phyloP scores from a whole-genome alignment of 306 rosid genomes.

The Vigna angularis region DNA sequence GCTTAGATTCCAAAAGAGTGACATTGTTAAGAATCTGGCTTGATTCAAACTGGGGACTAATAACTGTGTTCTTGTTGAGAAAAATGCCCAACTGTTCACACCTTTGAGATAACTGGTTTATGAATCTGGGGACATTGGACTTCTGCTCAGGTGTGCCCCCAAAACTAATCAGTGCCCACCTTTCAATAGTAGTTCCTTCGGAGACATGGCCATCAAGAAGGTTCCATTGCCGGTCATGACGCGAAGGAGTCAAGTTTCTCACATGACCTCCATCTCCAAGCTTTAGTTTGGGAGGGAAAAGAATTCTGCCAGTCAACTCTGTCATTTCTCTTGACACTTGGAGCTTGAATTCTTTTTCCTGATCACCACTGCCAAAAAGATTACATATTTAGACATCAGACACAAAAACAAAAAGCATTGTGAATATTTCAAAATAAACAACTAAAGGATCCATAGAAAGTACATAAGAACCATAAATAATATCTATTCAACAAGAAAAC shows the following conservation, averaged over 20 bases:
- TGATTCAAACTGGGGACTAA: constrained; percentile 81
- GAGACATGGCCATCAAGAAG: constrained; percentile 84
- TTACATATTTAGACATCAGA: constrained; percentile 38
- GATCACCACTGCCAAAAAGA: constrained; percentile 71
- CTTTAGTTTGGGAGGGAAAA: constrained; percentile 93
- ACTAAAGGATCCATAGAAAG: constrained; percentile 38
- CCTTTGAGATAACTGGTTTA: constrained; percentile 78
- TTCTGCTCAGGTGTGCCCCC: constrained; percentile 89
- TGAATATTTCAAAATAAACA: neutral
- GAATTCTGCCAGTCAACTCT: constrained; percentile 82
- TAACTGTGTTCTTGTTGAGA: constrained; percentile 74
- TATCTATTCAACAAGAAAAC: neutral
- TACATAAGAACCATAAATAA: too few species aligned
- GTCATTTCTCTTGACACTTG: constrained; percentile 92
- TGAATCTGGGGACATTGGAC: constrained; percentile 71
- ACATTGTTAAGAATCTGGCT: constrained; percentile 84
- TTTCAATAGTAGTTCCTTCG: constrained; percentile 86
- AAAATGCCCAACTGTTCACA: constrained; percentile 90
- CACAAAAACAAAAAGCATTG: constrained; percentile 19
- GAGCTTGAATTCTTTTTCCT: constrained; percentile 85
- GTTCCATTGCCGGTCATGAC: constrained; percentile 96
- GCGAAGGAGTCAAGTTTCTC: constrained; percentile 78
- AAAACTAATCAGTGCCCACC: constrained; percentile 92
- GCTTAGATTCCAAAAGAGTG: constrained; percentile 84
- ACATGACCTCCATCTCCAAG: constrained; percentile 92